Evolutionary conservation across 116 monocot genomes (phyloP).

Genomic region (Phalaenopsis hybrid): DNA sequence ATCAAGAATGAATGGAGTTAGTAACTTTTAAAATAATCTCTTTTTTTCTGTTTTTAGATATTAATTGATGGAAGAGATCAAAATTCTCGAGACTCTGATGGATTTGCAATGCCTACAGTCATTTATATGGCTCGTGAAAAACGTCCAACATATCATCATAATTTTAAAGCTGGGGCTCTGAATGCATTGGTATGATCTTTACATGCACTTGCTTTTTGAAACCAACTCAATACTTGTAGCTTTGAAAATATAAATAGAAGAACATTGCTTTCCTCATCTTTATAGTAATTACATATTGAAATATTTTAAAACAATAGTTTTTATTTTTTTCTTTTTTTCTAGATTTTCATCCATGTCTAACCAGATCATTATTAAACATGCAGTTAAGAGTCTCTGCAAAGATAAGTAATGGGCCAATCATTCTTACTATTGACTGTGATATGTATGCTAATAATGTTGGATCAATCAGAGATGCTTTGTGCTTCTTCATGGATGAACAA

Average conservation of each 20-base stretch:
- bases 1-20: too few relatives aligned
- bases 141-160: slow-evolving; percentile 47
- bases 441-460: slow-evolving; percentile 59
- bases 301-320: not conserved
- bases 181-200: slow-evolving; percentile 55
- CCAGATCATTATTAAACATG: not conserved
- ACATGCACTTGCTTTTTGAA: not conserved
- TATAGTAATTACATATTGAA: too few relatives aligned
- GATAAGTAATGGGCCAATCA: slow-evolving; percentile 56
- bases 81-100: slow-evolving; percentile 26
- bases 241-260: not conserved
- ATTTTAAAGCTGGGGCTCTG: slow-evolving; percentile 91
- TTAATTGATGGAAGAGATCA: slow-evolving; percentile 55
- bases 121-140: slow-evolving; percentile 85
- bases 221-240: not conserved
- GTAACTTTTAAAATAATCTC: not conserved
- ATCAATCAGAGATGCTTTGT: slow-evolving; percentile 45
- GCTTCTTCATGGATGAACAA: slow-evolving; percentile 64
- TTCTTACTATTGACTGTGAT: slow-evolving; percentile 63
- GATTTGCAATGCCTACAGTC: slow-evolving; percentile 40
- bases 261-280: too few relatives aligned
- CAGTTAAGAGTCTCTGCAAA: slow-evolving; percentile 57
- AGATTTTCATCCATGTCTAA: not conserved
- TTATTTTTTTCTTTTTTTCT: not conserved
- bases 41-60: slow-evolving; percentile 27